Evolutionary conservation across 345 rosid species (phyloP).

Genomic region (Linum usitatissimum): DNA sequence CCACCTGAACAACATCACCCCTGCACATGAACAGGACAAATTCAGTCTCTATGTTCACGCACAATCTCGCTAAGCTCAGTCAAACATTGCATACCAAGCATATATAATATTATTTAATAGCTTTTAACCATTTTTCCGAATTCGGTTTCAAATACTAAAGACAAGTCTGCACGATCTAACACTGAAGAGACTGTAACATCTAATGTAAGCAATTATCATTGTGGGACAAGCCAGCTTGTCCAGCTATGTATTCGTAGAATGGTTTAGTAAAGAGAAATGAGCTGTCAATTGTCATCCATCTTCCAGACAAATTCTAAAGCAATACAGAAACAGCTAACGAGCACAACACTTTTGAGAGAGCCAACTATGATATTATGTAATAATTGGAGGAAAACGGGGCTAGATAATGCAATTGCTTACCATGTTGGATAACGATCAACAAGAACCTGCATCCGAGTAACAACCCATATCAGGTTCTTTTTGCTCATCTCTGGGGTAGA

Average conservation of each 20-base stretch:
- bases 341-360: not conserved
- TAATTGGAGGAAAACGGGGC: not conserved
- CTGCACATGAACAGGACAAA: constrained; percentile 25
- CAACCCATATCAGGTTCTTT: constrained; percentile 94
- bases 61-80: not conserved
- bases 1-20: constrained; percentile 90
- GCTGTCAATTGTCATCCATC: not conserved
- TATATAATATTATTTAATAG: too few species aligned
- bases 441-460: constrained; percentile 82
- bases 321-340: not conserved
- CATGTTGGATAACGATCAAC: constrained; percentile 91
- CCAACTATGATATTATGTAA: not conserved
- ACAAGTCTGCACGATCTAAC: not conserved
- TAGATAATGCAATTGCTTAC: constrained; percentile 32
- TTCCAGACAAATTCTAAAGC: not conserved
- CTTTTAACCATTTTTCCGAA: too few species aligned
- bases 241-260: too few species aligned
- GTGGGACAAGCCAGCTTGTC: not conserved
- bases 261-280: not conserved
- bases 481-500: constrained; percentile 92
- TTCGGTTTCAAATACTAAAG: not conserved
- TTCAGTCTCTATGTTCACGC: not conserved
- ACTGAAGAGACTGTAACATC: not conserved
- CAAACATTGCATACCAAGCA: too few species aligned
- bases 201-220: not conserved